These are phyloP conservation scores for Scheffersomyces illinoinensis DNA, from an alignment of 1,139 yeast species.

Conservation along the genomic window DNA sequence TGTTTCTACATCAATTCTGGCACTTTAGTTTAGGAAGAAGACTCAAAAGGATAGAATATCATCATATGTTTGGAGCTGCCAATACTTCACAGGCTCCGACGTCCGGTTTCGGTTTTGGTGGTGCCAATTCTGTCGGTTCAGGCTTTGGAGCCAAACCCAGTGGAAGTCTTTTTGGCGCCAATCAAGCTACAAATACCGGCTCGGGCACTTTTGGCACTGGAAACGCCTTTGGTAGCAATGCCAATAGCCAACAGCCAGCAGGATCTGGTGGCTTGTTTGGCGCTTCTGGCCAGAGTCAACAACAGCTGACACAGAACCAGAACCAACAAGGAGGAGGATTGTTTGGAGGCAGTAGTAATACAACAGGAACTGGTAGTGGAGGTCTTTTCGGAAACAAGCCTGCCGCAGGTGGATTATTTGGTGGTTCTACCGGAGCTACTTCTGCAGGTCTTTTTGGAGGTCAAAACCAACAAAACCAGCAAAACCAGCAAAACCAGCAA, in stretches of 20 bases:
- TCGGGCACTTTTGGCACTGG: slow-evolving; percentile 4
- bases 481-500: slow-evolving; percentile 3
- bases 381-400: slow-evolving; percentile 9
- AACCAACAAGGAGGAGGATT: slow-evolving; percentile 10
- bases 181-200: slow-evolving; percentile 5
- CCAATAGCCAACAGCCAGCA: not conserved
- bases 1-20: not conserved
- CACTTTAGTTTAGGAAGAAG: not conserved
- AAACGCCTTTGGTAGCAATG: slow-evolving; percentile 7
- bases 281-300: slow-evolving; percentile 1
- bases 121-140: not conserved
- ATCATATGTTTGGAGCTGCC: not conserved
- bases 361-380: slow-evolving; percentile 4
- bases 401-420: slow-evolving; percentile 7
- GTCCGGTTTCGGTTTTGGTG: not conserved
- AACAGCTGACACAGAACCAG: not conserved
- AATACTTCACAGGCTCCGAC: not conserved
- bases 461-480: slow-evolving; percentile 6
- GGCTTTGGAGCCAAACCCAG: not conserved
- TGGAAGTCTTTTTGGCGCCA: slow-evolving; percentile 15
- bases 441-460: slow-evolving; percentile 14
- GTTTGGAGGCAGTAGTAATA: slow-evolving; percentile 11
- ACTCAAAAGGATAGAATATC: not conserved
- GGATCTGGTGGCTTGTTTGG: slow-evolving; percentile 5
- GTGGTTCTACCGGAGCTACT: not conserved